Evolutionary conservation across 805 yeast species (phyloP).

Genomic region (Yarrowia keelungensis): DNA sequence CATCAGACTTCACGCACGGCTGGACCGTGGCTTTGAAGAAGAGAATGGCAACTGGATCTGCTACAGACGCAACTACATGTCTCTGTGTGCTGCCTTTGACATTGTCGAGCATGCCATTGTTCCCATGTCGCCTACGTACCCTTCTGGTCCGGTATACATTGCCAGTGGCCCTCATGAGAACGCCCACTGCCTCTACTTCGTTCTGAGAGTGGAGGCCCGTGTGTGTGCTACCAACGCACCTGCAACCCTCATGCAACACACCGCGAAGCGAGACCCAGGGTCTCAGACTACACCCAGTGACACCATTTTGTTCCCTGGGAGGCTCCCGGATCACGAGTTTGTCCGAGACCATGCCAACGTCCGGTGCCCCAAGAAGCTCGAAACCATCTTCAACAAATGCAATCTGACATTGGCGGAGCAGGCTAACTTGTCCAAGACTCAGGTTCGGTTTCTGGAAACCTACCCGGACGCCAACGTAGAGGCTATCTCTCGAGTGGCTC

Average conservation of each 20-base stretch:
- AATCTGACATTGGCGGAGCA: constrained; percentile 13
- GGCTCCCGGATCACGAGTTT: constrained; percentile 22
- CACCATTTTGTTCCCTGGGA: constrained; percentile 17
- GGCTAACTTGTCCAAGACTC: background rate
- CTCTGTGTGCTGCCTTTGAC: constrained; percentile 37
- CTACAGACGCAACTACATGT: constrained; percentile 38
- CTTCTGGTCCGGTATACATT: constrained; percentile 24
- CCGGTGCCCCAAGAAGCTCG: constrained; percentile 21
- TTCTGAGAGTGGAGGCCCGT: constrained; percentile 22
- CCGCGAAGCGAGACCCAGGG: constrained; percentile 33
- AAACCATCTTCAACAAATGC: constrained; percentile 11
- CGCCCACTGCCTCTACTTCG: constrained; percentile 18
- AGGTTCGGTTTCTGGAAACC: constrained; percentile 19
- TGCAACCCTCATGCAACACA: constrained; percentile 30
- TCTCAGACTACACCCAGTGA: constrained; percentile 23
- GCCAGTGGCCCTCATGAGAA: constrained; percentile 15
- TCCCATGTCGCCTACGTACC: background rate
- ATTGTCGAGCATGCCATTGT: constrained; percentile 33
- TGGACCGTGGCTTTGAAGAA: constrained; percentile 38
- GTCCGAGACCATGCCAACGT: constrained; percentile 30
- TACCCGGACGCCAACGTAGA: constrained; percentile 11
- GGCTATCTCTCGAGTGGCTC: constrained; percentile 23
- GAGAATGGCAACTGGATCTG: constrained; percentile 39
- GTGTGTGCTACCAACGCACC: constrained; percentile 6
- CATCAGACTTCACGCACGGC: constrained; percentile 27